These are phyloP conservation scores for Linderina pennispora DNA, from an alignment of 192 early-diverging fungal species.

Conservation along the genomic window DNA sequence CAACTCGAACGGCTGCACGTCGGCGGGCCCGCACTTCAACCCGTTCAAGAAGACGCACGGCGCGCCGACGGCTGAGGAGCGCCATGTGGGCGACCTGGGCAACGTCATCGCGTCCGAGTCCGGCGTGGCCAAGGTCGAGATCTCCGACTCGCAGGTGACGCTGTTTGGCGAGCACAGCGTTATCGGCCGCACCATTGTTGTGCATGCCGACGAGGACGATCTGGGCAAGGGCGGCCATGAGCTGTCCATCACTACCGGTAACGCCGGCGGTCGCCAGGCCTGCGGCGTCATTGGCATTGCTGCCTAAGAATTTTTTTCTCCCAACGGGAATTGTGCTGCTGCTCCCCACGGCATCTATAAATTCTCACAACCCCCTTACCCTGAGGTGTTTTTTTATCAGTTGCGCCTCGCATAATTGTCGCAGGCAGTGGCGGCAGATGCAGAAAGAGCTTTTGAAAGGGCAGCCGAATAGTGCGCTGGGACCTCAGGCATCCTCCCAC, in stretches of 20 bases:
- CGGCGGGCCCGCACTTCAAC: constrained; percentile 85
- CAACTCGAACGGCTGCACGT: constrained; percentile 75
- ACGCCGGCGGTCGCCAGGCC: constrained; percentile 78
- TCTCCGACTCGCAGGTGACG: constrained; percentile 58
- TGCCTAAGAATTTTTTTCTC: too few relatives aligned
- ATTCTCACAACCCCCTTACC: too few relatives aligned
- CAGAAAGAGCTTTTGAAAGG: too few relatives aligned
- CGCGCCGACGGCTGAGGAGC: constrained; percentile 55
- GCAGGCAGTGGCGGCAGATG: too few relatives aligned
- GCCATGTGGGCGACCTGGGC: constrained; percentile 90
- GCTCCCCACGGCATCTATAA: too few relatives aligned
- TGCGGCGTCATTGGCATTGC: constrained; percentile 88
- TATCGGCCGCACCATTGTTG: constrained; percentile 78
- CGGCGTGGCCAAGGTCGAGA: constrained; percentile 51
- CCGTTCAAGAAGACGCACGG: constrained; percentile 74
- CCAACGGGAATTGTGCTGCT: too few relatives aligned
- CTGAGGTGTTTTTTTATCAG: too few relatives aligned
- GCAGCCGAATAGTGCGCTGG: too few relatives aligned
- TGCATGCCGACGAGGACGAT: constrained; percentile 83
- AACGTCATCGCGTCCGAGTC: constrained; percentile 59
- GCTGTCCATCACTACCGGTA: constrained; percentile 74
- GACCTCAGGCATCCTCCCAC: too few relatives aligned
- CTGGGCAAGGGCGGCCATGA: constrained; percentile 71
- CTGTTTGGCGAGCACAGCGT: constrained; percentile 70
- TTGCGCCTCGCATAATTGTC: too few relatives aligned